These are phyloP conservation scores for Fusarium papillatum DNA, from an alignment of 2,329 filamentous ascomycete species.

Conservation along the genomic window DNA sequence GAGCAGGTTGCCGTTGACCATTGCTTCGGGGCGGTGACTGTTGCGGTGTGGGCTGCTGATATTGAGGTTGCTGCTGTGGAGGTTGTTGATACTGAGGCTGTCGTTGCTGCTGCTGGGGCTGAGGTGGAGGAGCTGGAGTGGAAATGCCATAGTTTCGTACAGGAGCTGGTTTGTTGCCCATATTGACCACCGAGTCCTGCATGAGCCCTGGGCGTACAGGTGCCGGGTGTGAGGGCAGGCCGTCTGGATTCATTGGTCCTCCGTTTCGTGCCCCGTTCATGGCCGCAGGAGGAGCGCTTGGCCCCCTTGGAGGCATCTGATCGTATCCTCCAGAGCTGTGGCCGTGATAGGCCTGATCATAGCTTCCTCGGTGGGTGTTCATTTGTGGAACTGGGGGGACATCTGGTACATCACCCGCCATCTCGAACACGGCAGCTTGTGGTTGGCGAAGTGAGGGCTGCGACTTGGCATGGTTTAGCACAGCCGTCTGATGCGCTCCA, in stretches of 20 bases:
- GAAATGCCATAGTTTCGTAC: constrained; percentile 69
- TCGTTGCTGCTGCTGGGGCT: constrained; percentile 46
- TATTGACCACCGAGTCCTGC: constrained; percentile 68
- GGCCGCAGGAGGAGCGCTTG: constrained; percentile 48
- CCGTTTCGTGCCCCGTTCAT: constrained; percentile 22
- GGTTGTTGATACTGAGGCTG: constrained; percentile 44
- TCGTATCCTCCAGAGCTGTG: constrained; percentile 41
- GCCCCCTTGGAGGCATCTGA: constrained; percentile 45
- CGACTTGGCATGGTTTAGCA: constrained; percentile 73
- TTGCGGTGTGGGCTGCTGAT: constrained; percentile 47
- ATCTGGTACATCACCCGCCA: constrained; percentile 73
- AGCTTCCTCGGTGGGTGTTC: constrained; percentile 45
- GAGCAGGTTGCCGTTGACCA: constrained; percentile 42
- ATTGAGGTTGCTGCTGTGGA: constrained; percentile 43
- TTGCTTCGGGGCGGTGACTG: constrained; percentile 45
- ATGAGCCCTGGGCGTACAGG: constrained; percentile 75
- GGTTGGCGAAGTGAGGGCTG: constrained; percentile 75
- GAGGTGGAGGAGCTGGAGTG: constrained; percentile 48
- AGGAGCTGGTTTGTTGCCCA: constrained; percentile 70
- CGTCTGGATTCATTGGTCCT: constrained; percentile 54
- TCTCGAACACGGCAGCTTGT: constrained; percentile 80
- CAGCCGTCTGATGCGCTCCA: constrained; percentile 64
- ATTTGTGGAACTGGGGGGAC: constrained; percentile 62
- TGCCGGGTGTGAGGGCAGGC: constrained; percentile 71
- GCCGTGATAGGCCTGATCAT: constrained; percentile 38